phyloP scores from a whole-genome alignment of 148 eudicot genomes.

The Cornus kousa region DNA sequence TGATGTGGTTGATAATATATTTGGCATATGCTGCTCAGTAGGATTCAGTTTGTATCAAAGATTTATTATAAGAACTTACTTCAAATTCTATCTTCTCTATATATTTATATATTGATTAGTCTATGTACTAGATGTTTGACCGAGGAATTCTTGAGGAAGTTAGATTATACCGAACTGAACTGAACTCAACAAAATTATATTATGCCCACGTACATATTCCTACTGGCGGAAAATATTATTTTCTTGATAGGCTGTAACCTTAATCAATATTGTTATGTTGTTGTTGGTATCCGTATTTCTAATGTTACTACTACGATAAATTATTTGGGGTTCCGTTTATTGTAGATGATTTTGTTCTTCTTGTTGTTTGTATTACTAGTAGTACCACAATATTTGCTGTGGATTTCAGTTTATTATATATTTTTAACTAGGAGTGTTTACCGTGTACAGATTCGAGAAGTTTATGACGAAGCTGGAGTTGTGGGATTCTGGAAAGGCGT shows the following conservation, averaged over 20 bases:
- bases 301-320: too few relatives aligned
- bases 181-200: too few relatives aligned
- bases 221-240: too few relatives aligned
- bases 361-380: background rate
- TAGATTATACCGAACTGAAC: background rate
- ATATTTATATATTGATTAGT: too few relatives aligned
- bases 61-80: background rate
- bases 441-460: slow-evolving; percentile 72
- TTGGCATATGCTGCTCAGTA: background rate
- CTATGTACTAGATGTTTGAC: background rate
- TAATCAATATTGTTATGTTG: too few relatives aligned
- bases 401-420: background rate
- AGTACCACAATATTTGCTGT: background rate
- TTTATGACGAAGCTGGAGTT: slow-evolving; percentile 84
- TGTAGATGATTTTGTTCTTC: too few relatives aligned
- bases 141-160: background rate
- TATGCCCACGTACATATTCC: too few relatives aligned
- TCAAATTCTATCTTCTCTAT: background rate
- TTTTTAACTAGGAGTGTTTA: slow-evolving; percentile 4
- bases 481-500: slow-evolving; percentile 98
- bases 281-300: too few relatives aligned
- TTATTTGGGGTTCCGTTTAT: too few relatives aligned
- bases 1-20: background rate
- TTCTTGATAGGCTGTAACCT: too few relatives aligned
- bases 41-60: background rate